Base-by-base conservation (phyloP, 768 basidiomycete genomes). In the Tulasnella sp. region DNA sequence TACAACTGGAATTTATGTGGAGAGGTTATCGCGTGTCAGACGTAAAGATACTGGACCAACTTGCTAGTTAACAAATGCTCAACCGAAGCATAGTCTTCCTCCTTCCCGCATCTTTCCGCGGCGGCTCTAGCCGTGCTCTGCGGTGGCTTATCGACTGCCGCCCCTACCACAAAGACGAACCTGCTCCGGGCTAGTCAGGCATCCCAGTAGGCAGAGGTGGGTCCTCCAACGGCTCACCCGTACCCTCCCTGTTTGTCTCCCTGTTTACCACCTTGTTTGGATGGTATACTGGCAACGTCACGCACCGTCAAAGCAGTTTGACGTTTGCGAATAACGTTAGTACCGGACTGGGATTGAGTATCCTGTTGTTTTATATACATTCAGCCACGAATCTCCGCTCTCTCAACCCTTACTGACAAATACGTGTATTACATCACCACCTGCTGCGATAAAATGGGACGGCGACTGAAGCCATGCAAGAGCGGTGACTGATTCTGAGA, bases 31-130 rank as follows among this genome's bases (percentile, higher is more conserved):
- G n/a, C 39, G 19, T 16, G 2, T 48, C 48, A 48, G 2, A 3
- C 44, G 9, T 9, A n/a, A 3, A 12, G 71, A 24, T 24, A 52
- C 2, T 3, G n/a, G 7, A 3, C 2, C 3, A 36, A 27, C 4
- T 44, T 82, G 92, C 93, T 91, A 79, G 92, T 82, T 93, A 94
- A 84, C 93, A 93, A 39, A 87, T 86, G 75, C 91, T 86, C 34
- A 91, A 92, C 85, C 89, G 92, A 83, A 89, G 92, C 12, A 93
- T 92, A 56, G 90, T 88, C 36, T 92, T 84, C 14, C 91, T 91
- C 72, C 87, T 87, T 1, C 89, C 88, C 7, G 92, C 92, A 76
- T 3, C 8, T 46, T 46, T 46, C 18, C 8, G 46, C 18, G 18
- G 12, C 8, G 46, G 19, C 19, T 16, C 46, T 8, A 88, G n/a